Evolutionary conservation across 1,284 basidiomycete species (phyloP).

Genomic region (Exobasidium cylindrosporum): DNA sequence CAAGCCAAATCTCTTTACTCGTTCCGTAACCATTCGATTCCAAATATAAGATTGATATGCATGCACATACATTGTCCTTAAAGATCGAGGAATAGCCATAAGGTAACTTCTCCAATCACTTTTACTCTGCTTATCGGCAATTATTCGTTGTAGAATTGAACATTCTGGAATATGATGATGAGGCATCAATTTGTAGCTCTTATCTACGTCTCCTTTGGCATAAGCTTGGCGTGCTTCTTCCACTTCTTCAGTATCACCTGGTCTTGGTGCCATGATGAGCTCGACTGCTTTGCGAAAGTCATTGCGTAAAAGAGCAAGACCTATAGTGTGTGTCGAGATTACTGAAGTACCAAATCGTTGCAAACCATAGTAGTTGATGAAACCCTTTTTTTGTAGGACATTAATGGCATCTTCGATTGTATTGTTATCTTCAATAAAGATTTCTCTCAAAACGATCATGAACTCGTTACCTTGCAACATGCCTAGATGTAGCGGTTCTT

Average conservation of each 20-base stretch:
- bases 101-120: constrained; percentile 37
- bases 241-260: constrained; percentile 24
- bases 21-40: constrained; percentile 92
- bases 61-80: constrained; percentile 95
- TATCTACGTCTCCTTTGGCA: constrained; percentile 39
- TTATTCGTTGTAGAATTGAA: constrained; percentile 68
- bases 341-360: constrained; percentile 96
- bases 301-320: constrained; percentile 78
- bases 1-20: constrained; percentile 74
- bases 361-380: constrained; percentile 99
- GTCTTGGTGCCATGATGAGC: constrained; percentile 31
- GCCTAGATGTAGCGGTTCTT: constrained; percentile 79
- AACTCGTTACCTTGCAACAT: constrained; percentile 96
- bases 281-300: constrained; percentile 61
- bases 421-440: constrained; percentile 20
- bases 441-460: constrained; percentile 83
- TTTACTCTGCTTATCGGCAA: constrained; percentile 13
- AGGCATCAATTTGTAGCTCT: constrained; percentile 81
- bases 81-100: constrained; percentile 60
- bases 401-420: constrained; percentile 73
- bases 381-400: constrained; percentile 79
- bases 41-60: constrained; percentile 98
- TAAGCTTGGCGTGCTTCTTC: constrained; percentile 27
- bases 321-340: constrained; percentile 90
- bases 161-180: constrained; percentile 86